A percentile compares a stretch with the other conserved stretches of the same genome.
These are phyloP conservation scores for Tylopilus intermedius DNA, from an alignment of 768 basidiomycete species.

Conservation along the genomic window DNA sequence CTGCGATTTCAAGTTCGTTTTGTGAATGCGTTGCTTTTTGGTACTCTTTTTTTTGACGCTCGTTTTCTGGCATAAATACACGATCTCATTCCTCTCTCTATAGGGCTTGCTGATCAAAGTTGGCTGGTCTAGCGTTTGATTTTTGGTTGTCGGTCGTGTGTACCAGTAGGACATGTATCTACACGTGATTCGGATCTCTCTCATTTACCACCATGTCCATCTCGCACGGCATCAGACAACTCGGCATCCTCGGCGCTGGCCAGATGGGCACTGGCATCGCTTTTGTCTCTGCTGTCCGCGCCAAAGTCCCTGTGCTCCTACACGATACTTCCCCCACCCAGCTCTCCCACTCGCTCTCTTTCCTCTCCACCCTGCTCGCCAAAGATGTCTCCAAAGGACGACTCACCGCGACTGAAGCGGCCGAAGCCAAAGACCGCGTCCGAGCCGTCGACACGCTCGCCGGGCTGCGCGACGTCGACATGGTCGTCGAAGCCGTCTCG, in stretches of 20 bases:
- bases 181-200: background rate
- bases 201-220: slow-evolving; percentile 32
- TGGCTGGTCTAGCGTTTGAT: slow-evolving; percentile 17
- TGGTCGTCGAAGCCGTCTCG: slow-evolving; percentile 92
- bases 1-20: slow-evolving; percentile 12
- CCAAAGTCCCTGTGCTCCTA: slow-evolving; percentile 81
- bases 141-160: background rate
- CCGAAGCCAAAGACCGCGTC: slow-evolving; percentile 67
- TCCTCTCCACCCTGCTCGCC: slow-evolving; percentile 78
- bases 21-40: slow-evolving; percentile 19
- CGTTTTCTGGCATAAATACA: slow-evolving; percentile 13
- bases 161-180: background rate
- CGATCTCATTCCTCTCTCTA: background rate
- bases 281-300: slow-evolving; percentile 78
- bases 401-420: slow-evolving; percentile 62
- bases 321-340: slow-evolving; percentile 76
- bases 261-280: slow-evolving; percentile 95
- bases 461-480: slow-evolving; percentile 73
- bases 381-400: slow-evolving; percentile 87
- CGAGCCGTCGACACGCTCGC: slow-evolving; percentile 54
- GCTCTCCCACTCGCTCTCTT: slow-evolving; percentile 62
- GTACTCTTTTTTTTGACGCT: slow-evolving; percentile 16
- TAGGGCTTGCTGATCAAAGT: slow-evolving; percentile 13
- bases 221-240: slow-evolving; percentile 65
- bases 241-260: slow-evolving; percentile 79